These are phyloP conservation scores for Pseudomonodictys pantanalensis DNA, from an alignment of 495 filamentous ascomycete genomes.

Conservation along the genomic window DNA sequence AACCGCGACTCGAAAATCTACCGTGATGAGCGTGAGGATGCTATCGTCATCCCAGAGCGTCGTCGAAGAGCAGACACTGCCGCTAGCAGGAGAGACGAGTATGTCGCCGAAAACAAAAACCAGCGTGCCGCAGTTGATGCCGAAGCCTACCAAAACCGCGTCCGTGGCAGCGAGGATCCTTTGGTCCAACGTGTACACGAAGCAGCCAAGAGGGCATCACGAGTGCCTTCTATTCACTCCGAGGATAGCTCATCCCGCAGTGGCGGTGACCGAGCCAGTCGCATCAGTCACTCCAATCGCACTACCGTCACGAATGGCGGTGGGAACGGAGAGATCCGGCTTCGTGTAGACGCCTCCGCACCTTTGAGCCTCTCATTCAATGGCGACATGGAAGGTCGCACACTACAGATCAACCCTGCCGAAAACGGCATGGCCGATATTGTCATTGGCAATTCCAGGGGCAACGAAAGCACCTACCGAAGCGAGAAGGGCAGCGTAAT, in stretches of 20 bases:
- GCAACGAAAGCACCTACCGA: conserved; percentile 15
- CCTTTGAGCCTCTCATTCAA: conserved; percentile 25
- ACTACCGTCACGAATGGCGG: conserved; percentile 21
- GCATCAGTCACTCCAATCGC: conserved; percentile 22
- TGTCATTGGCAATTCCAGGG: conserved; percentile 18
- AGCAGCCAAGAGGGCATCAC: conserved; percentile 23
- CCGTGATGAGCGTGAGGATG: conserved; percentile 11
- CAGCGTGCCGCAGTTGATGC: background rate
- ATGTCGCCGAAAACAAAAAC: conserved; percentile 10
- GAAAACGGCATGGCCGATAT: conserved; percentile 33
- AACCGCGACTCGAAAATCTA: conserved; percentile 8
- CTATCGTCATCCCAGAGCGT: background rate
- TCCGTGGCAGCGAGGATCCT: conserved; percentile 18
- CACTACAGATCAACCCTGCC: conserved; percentile 19
- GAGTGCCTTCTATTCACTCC: conserved; percentile 14
- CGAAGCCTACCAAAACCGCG: conserved; percentile 21
- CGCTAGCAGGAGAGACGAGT: conserved; percentile 15
- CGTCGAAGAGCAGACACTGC: conserved; percentile 16
- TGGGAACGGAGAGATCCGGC: conserved; percentile 24
- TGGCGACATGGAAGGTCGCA: conserved; percentile 31
- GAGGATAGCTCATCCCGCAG: conserved; percentile 17
- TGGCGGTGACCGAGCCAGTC: conserved; percentile 15
- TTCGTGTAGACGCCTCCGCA: conserved; percentile 20
- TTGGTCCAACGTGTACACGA: conserved; percentile 18
- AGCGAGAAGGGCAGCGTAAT: conserved; percentile 23